Percentiles rank a stretch among this genome's conserved stretches.
Conservation (phyloP, 306 rosid genomes). For the Echinosophora koreensis region DNA sequence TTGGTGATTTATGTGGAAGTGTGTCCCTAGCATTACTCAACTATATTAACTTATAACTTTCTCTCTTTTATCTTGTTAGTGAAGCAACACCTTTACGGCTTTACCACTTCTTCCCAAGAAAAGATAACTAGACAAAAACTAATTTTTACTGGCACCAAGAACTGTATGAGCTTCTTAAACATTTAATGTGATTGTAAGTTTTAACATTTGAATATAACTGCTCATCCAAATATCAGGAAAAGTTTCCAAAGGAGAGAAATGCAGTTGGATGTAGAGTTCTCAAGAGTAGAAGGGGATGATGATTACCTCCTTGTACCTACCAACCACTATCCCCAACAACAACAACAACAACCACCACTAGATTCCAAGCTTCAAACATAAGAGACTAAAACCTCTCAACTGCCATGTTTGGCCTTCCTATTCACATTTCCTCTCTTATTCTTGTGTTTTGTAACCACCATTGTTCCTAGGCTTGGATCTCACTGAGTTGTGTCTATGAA, state of each 20-base stretch:
- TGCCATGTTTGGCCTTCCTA: conserved; percentile 40
- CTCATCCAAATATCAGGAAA: conserved; percentile 5
- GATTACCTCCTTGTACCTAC: conserved; percentile 54
- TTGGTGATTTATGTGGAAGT: too few species aligned
- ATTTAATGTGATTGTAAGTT: conserved; percentile 19
- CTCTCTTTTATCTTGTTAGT: conserved; percentile 12
- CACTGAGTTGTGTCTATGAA: conserved; percentile 46
- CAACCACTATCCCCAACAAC: conserved; percentile 63
- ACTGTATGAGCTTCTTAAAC: conserved; percentile 5
- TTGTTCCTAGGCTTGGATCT: conserved; percentile 41
- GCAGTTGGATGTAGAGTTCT: conserved; percentile 43
- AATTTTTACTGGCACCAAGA: conserved; percentile 22
- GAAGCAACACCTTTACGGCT: conserved; percentile 14
- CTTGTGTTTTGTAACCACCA: conserved; percentile 47
- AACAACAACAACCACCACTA: conserved; percentile 54
- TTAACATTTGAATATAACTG: not conserved
- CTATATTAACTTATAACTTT: not conserved
- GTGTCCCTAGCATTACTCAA: too few species aligned
- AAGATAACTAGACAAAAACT: conserved; percentile 31
- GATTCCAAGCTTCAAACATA: conserved; percentile 68
- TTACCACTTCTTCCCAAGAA: conserved; percentile 2
- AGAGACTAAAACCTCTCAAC: conserved; percentile 77
- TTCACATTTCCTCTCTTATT: conserved; percentile 54
- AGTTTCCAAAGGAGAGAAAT: conserved; percentile 17
- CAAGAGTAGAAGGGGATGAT: conserved; percentile 53